Evolutionary conservation across 2,329 filamentous ascomycete species (phyloP).

Genomic region (Hypomyces perniciosus): DNA sequence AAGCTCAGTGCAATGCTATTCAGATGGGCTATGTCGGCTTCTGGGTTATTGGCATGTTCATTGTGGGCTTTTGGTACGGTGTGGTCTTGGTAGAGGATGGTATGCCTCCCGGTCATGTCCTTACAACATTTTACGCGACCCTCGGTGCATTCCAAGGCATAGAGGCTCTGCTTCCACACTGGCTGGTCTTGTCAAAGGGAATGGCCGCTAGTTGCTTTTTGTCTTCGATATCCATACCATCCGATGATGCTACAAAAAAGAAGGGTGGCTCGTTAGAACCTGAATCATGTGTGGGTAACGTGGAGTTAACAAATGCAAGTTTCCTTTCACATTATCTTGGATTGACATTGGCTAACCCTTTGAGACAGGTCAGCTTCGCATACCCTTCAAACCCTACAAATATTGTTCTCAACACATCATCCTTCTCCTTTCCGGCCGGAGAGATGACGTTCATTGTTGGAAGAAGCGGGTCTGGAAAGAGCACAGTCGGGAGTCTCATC

Average conservation of each 20-base stretch:
- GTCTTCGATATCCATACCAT: conserved; percentile 35
- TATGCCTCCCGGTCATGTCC: conserved; percentile 57
- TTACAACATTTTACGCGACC: conserved; percentile 82
- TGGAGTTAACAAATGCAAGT: conserved; percentile 63
- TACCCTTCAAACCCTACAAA: conserved; percentile 67
- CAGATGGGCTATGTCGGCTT: conserved; percentile 71
- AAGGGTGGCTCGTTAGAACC: conserved; percentile 24
- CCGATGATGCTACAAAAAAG: neutral
- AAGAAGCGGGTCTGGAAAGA: conserved; percentile 85
- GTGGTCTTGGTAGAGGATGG: conserved; percentile 59
- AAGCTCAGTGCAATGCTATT: conserved; percentile 61
- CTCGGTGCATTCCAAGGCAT: conserved; percentile 71
- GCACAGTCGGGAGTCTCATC: conserved; percentile 75
- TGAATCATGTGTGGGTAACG: conserved; percentile 53
- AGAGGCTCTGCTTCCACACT: conserved; percentile 67
- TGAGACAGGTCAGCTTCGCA: conserved; percentile 64
- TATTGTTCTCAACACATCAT: conserved; percentile 53
- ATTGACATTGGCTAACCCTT: conserved; percentile 12
- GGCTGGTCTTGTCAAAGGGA: conserved; percentile 73
- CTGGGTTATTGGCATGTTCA: conserved; percentile 72
- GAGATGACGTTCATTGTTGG: conserved; percentile 78
- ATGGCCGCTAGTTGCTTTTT: conserved; percentile 65
- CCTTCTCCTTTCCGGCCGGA: conserved; percentile 65
- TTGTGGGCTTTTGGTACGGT: conserved; percentile 87
- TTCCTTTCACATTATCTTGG: neutral